Evolutionary conservation across 176 grass and related monocot genomes (phyloP).

Genomic region (Musa beccarii): DNA sequence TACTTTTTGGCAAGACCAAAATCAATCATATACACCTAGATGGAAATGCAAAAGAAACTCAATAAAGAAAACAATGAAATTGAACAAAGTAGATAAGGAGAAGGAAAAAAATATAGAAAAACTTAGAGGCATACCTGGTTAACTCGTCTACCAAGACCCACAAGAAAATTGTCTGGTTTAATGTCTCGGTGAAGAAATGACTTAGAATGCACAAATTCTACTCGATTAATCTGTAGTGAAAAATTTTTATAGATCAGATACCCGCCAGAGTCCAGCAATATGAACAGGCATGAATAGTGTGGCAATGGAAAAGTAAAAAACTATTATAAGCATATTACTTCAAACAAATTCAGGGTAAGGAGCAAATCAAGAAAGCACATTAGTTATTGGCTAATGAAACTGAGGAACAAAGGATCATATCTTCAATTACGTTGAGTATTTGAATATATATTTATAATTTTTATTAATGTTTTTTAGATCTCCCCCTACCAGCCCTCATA

Average conservation of each 20-base stretch:
- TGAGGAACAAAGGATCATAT: too few species aligned
- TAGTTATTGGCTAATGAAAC: too few species aligned
- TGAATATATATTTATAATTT: too few species aligned
- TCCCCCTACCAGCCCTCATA: too few species aligned
- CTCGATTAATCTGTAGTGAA: conserved; percentile 65
- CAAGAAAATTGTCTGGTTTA: conserved; percentile 97
- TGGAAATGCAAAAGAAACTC: not conserved
- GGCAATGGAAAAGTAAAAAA: not conserved
- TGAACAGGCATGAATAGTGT: not conserved
- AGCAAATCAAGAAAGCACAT: not conserved
- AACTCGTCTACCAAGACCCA: conserved; percentile 85
- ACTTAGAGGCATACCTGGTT: conserved; percentile 54
- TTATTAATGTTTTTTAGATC: too few species aligned
- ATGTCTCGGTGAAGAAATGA: conserved; percentile 97
- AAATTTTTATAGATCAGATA: conserved; percentile 8
- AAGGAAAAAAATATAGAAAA: conserved; percentile 19
- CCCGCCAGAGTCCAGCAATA: not conserved
- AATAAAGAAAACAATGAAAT: too few species aligned
- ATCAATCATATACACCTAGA: conserved; percentile 93
- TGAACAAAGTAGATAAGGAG: conserved; percentile 13
- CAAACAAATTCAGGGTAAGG: too few species aligned
- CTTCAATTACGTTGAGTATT: too few species aligned
- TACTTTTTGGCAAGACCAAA: conserved; percentile 98
- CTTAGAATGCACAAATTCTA: conserved; percentile 91
- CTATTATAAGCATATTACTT: not conserved